A percentile compares a stretch with the other conserved stretches of the same genome.
These are phyloP conservation scores for Microbotryum saponariae DNA, from an alignment of 1,284 basidiomycete genomes.

Conservation along the genomic window DNA sequence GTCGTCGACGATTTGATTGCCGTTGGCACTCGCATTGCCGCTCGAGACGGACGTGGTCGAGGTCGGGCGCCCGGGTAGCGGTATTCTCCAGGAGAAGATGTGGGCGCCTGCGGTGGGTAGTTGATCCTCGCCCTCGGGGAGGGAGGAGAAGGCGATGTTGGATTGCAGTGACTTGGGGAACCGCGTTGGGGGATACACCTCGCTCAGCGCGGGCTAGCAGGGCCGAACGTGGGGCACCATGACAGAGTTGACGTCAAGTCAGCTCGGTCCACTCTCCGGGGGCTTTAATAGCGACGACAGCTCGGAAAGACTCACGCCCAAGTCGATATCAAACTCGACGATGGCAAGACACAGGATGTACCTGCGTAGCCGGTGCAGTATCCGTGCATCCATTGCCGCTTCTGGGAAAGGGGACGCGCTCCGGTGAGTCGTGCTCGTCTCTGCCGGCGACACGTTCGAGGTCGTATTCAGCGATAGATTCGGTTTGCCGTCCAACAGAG, in stretches of 20 bases:
- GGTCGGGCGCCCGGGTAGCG: slow-evolving; percentile 28
- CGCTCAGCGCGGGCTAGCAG: slow-evolving; percentile 51
- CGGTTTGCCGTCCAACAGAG: too few relatives aligned
- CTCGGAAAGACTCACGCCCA: slow-evolving; percentile 32
- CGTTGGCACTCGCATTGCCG: too few relatives aligned
- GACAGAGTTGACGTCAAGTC: slow-evolving; percentile 23
- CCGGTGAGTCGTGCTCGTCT: too few relatives aligned
- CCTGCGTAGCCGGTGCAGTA: slow-evolving; percentile 52
- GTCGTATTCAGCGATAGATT: too few relatives aligned
- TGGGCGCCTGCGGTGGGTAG: slow-evolving; percentile 36
- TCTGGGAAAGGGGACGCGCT: slow-evolving; percentile 9
- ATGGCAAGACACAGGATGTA: slow-evolving; percentile 75
- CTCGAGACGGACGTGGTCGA: neutral
- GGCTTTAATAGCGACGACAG: slow-evolving; percentile 2
- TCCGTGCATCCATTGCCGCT: slow-evolving; percentile 46
- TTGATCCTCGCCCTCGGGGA: slow-evolving; percentile 52
- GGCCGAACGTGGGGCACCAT: slow-evolving; percentile 60
- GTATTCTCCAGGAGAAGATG: slow-evolving; percentile 26
- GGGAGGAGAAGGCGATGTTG: slow-evolving; percentile 78
- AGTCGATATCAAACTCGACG: slow-evolving; percentile 79
- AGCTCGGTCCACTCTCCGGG: too few relatives aligned
- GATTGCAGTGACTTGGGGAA: slow-evolving; percentile 18
- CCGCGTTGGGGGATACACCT: slow-evolving; percentile 2
- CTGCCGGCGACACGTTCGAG: too few relatives aligned
- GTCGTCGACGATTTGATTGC: too few relatives aligned